Conservation (phyloP, 495 filamentous ascomycete species). For the Penicillium cataractarum region DNA sequence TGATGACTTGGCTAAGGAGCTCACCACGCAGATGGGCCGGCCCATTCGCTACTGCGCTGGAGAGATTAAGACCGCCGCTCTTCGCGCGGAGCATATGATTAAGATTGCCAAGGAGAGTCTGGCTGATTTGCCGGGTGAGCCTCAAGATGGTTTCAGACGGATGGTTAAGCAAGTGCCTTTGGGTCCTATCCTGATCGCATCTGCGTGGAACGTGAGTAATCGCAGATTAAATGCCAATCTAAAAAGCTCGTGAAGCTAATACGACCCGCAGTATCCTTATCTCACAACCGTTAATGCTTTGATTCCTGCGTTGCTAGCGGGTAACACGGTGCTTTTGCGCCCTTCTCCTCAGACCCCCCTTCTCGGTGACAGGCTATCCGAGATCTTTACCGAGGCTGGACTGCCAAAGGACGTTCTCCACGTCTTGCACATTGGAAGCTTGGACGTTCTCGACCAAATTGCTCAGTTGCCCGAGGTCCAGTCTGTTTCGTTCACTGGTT, state of each 20-base stretch:
- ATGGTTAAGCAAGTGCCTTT: constrained; percentile 86
- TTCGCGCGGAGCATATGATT: constrained; percentile 79
- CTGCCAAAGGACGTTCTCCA: constrained; percentile 81
- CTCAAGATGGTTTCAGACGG: constrained; percentile 82
- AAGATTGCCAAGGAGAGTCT: constrained; percentile 75
- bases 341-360: constrained; percentile 94
- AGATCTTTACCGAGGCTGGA: constrained; percentile 78
- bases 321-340: constrained; percentile 88
- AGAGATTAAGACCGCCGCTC: constrained; percentile 83
- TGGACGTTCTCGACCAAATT: constrained; percentile 72
- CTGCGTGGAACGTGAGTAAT: constrained; percentile 95
- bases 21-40: constrained; percentile 93
- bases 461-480: constrained; percentile 72
- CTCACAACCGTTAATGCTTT: constrained; percentile 89
- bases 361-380: constrained; percentile 77
- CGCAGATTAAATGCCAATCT: too few relatives aligned
- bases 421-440: constrained; percentile 82
- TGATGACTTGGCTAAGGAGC: constrained; percentile 77
- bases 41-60: constrained; percentile 83
- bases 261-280: constrained; percentile 75
- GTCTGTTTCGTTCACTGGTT: constrained; percentile 89
- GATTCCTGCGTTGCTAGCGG: constrained; percentile 83
- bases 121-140: constrained; percentile 68
- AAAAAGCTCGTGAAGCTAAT: constrained; percentile 2
- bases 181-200: constrained; percentile 82